Evolutionary conservation across 2,329 filamentous ascomycete species (phyloP).

Genomic region (Cercospora sp.): DNA sequence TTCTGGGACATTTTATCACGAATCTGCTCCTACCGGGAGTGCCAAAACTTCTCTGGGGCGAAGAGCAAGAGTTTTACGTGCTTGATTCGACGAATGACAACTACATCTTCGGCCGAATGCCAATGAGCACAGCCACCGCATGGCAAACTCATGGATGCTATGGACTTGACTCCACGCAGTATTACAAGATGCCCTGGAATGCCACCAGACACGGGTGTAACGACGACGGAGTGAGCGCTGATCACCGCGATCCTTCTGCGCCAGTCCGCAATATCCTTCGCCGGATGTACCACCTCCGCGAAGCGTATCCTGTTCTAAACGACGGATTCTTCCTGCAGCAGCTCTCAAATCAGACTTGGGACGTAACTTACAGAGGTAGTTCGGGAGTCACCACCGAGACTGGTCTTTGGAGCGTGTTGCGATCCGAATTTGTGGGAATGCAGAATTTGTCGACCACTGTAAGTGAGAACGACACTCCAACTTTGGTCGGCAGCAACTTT

Average conservation of each 20-base stretch:
- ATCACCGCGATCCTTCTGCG: constrained; percentile 62
- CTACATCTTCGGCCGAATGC: constrained; percentile 64
- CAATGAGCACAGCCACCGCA: constrained; percentile 59
- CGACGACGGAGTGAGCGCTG: constrained; percentile 56
- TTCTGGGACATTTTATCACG: constrained; percentile 59
- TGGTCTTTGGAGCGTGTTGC: constrained; percentile 60
- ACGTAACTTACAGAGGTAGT: too few species aligned
- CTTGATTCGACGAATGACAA: constrained; percentile 63
- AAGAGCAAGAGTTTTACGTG: constrained; percentile 63
- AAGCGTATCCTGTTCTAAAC: constrained; percentile 57
- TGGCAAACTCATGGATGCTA: constrained; percentile 67
- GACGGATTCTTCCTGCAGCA: constrained; percentile 57
- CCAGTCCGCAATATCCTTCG: constrained; percentile 61
- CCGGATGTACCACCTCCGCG: constrained; percentile 59
- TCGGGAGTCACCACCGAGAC: constrained; percentile 54
- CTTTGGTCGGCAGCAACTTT: not conserved
- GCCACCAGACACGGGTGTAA: constrained; percentile 54
- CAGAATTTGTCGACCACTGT: constrained; percentile 52
- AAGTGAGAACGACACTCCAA: constrained; percentile 29
- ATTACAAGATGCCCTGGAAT: constrained; percentile 57
- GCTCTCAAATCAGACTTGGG: constrained; percentile 56
- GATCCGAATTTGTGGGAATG: constrained; percentile 45
- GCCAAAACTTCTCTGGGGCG: constrained; percentile 60
- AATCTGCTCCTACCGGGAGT: constrained; percentile 60
- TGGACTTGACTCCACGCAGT: constrained; percentile 54